Percentiles rank a stretch among this genome's conserved stretches.
Evolutionary conservation across 176 grass and related monocot species (phyloP).

Genomic region (Avena atlantica): DNA sequence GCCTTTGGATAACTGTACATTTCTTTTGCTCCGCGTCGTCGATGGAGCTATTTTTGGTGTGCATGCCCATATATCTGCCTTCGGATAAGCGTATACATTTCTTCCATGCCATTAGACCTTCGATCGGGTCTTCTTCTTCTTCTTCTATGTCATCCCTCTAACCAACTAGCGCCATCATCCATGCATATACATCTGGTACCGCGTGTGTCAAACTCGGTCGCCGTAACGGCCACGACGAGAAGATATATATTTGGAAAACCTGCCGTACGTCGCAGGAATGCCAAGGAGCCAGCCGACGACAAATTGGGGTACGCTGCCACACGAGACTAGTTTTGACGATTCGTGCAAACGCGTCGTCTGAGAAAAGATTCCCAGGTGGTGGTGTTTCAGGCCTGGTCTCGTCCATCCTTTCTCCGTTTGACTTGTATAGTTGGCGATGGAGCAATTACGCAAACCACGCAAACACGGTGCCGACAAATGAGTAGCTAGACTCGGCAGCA

Average conservation of each 20-base stretch:
- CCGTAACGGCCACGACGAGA: not conserved
- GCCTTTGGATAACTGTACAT: too few relatives aligned
- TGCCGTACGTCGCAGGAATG: not conserved
- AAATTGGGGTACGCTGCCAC: too few relatives aligned
- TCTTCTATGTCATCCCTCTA: not conserved
- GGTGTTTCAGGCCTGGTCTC: not conserved
- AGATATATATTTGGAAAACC: not conserved
- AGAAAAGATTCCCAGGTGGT: not conserved
- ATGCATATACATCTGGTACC: not conserved
- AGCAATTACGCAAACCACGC: not conserved
- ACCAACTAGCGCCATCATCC: not conserved
- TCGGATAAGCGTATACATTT: not conserved
- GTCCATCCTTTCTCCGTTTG: not conserved
- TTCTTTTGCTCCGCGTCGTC: too few relatives aligned
- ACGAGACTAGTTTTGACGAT: not conserved
- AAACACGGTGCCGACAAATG: not conserved
- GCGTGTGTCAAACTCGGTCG: not conserved
- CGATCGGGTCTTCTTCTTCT: not conserved
- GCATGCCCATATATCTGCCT: too few relatives aligned
- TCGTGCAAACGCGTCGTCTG: not conserved
- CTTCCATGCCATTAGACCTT: not conserved
- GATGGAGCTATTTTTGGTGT: too few relatives aligned
- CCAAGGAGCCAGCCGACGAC: not conserved
- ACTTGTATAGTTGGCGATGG: not conserved
- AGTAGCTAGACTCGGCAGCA: not conserved